Percentiles rank a stretch among this genome's conserved stretches.
phyloP scores from a whole-genome alignment of 2,329 filamentous ascomycete species.

The Colletotrichum filicis region DNA sequence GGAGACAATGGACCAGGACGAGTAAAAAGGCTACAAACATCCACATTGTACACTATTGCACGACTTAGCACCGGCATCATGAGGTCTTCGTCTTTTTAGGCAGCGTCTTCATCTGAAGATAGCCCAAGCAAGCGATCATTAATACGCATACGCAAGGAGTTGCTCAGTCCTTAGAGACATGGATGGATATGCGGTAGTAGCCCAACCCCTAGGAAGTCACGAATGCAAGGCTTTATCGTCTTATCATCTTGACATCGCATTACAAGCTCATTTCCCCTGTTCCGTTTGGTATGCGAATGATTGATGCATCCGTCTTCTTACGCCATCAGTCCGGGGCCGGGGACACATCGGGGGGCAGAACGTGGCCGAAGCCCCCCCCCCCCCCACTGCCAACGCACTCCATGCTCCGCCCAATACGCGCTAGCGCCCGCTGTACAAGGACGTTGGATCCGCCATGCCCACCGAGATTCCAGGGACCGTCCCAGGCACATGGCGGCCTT shows the following conservation, averaged over 20 bases:
- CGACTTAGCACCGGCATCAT: neutral
- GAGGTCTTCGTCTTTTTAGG: neutral
- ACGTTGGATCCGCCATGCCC: constrained; percentile 21
- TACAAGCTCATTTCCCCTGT: constrained; percentile 11
- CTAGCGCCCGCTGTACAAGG: constrained; percentile 20
- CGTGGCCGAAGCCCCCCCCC: neutral
- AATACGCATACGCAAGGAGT: neutral
- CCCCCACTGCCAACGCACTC: constrained; percentile 26
- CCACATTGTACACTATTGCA: constrained; percentile 2
- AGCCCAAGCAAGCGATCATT: constrained; percentile 3
- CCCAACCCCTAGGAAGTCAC: neutral
- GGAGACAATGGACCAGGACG: constrained; percentile 30
- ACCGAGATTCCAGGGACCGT: constrained; percentile 31
- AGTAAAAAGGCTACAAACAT: neutral
- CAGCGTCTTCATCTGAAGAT: neutral
- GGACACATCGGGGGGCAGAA: neutral
- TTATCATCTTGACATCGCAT: neutral
- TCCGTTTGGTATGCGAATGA: no score
- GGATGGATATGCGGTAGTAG: neutral
- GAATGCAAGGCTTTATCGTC: neutral
- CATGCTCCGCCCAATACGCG: constrained; percentile 14
- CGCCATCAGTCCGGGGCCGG: constrained; percentile 6
- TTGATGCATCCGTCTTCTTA: neutral
- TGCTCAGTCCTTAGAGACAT: neutral
- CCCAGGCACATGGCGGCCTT: constrained; percentile 21